Percentiles rank a stretch among this genome's conserved stretches.
Evolutionary conservation across 192 early-diverging fungal genomes (phyloP).

Genomic region (Umbelopsis sp.): DNA sequence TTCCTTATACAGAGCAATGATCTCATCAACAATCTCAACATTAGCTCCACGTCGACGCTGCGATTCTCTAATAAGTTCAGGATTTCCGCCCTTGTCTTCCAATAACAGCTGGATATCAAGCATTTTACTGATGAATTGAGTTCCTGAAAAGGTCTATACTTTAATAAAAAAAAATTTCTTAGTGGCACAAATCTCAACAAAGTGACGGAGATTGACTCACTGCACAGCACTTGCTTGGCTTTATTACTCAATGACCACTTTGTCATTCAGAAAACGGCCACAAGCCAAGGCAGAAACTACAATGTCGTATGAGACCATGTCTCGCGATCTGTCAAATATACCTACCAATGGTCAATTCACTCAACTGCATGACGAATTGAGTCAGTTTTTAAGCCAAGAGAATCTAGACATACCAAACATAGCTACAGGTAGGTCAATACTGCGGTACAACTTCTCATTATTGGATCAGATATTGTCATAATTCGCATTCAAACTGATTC

Average conservation of each 20-base stretch:
- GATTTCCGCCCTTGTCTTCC: slow-evolving; percentile 91
- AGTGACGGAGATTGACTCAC: slow-evolving; percentile 14
- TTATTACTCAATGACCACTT: background rate
- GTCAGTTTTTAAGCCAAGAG: background rate
- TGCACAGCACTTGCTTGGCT: background rate
- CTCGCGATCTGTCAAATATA: background rate
- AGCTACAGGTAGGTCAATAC: background rate
- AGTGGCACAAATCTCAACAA: background rate
- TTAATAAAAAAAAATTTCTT: slow-evolving; percentile 13
- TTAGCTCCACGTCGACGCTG: slow-evolving; percentile 86
- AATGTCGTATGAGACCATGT: background rate
- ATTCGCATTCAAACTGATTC: background rate
- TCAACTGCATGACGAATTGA: background rate
- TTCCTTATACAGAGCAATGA: slow-evolving; percentile 86
- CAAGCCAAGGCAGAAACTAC: background rate
- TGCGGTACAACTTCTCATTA: background rate
- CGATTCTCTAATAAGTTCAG: slow-evolving; percentile 90
- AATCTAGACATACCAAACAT: background rate
- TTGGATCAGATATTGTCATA: background rate
- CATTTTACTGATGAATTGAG: slow-evolving; percentile 49
- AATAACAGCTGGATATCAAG: slow-evolving; percentile 94
- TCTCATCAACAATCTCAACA: slow-evolving; percentile 88
- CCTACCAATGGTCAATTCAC: background rate
- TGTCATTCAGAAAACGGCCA: background rate
- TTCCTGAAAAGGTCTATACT: background rate